phyloP scores from a whole-genome alignment of 169 alveolate genomes.

The Plasmodium sp. region DNA sequence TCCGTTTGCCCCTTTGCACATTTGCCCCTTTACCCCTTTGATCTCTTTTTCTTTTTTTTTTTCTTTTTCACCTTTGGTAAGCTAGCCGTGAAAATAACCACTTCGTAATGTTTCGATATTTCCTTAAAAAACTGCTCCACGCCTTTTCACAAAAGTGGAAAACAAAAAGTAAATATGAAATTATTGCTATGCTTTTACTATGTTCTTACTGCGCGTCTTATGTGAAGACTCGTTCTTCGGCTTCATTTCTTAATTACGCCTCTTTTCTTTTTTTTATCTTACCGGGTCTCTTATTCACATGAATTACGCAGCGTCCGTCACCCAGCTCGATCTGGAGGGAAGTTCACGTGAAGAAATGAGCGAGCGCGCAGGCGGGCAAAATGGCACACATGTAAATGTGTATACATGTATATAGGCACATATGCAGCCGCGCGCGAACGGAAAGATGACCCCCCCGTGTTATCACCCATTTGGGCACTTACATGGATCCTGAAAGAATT shows the following conservation, averaged over 20 bases:
- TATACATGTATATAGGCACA: neutral
- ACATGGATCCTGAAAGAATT: conserved; percentile 78
- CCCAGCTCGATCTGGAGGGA: conserved; percentile 81
- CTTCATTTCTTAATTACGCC: neutral
- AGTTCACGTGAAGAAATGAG: neutral
- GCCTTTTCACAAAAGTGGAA: conserved; percentile 75
- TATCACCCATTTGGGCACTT: neutral
- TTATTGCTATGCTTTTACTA: neutral
- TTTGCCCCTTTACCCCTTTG: neutral
- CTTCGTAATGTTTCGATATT: conserved; percentile 83
- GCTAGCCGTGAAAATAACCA: conserved; percentile 89
- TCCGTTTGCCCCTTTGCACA: neutral
- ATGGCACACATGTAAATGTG: neutral
- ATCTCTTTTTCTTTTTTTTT: neutral
- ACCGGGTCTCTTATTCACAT: conserved; percentile 87
- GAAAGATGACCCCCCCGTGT: neutral
- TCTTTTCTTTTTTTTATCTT: conserved; percentile 28
- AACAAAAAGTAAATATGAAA: neutral
- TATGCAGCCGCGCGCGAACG: neutral
- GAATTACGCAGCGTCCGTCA: conserved; percentile 79
- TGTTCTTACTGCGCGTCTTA: neutral
- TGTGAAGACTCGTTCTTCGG: neutral
- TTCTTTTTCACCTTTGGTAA: conserved; percentile 75
- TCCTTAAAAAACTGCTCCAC: conserved; percentile 83
- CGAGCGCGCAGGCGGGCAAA: neutral